These are phyloP conservation scores for Musa balbisiana DNA, from an alignment of 202 grass and related monocot genomes.

Conservation along the genomic window DNA sequence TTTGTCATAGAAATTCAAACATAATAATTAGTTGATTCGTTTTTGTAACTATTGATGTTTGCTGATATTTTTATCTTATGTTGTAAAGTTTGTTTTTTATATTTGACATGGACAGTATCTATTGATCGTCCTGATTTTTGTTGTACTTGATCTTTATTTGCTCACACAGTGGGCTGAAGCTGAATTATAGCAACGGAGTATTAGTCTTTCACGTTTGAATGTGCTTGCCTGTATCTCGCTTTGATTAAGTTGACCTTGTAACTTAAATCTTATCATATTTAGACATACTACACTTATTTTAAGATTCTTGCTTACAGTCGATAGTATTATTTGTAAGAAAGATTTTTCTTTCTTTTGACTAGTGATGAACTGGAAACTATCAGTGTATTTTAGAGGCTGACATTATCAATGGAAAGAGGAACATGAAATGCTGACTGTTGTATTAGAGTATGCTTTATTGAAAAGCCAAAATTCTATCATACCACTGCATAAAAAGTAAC, in stretches of 20 bases:
- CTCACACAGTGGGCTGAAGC: neutral
- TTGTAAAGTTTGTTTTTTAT: neutral
- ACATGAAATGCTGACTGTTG: neutral
- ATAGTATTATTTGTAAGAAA: neutral
- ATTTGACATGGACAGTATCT: neutral
- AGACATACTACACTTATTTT: neutral
- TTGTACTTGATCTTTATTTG: neutral
- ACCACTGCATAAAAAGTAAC: conserved; percentile 6
- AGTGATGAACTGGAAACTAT: neutral
- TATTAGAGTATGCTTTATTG: neutral
- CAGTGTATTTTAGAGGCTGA: neutral
- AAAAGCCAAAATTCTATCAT: neutral
- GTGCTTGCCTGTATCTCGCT: neutral
- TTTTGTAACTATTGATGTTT: neutral
- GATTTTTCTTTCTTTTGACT: neutral
- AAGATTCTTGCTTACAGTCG: neutral
- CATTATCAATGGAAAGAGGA: neutral
- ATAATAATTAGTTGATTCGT: neutral
- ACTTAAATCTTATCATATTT: neutral
- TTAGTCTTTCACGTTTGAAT: neutral
- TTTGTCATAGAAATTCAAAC: neutral
- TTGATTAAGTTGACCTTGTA: neutral
- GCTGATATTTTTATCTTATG: neutral
- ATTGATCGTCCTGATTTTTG: neutral
- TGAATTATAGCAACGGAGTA: neutral